Percentiles rank a stretch among this genome's conserved stretches.
phyloP scores from a whole-genome alignment of 139 green algal species.

The Chlamydomonas applanata region DNA sequence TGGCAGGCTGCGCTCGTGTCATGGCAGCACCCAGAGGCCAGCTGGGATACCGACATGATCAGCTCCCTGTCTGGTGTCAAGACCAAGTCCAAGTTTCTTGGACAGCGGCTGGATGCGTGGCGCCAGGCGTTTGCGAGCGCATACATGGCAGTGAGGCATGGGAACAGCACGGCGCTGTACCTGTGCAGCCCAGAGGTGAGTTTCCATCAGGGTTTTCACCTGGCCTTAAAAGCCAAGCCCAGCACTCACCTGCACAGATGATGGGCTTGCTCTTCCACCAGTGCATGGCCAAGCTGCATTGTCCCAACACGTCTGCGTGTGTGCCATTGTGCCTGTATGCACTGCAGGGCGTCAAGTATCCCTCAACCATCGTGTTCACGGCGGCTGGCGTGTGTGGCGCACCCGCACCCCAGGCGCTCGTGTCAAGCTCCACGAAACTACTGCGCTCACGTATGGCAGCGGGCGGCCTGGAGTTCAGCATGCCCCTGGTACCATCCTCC shows the following conservation, averaged over 20 bases:
- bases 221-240: no score
- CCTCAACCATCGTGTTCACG: slow-evolving; percentile 48
- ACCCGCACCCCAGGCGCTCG: slow-evolving; percentile 35
- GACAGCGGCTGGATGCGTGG: slow-evolving; percentile 40
- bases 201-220: no score
- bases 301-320: no score
- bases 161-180: slow-evolving; percentile 11
- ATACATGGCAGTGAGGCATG: slow-evolving; percentile 31
- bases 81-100: not conserved
- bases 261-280: no score
- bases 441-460: slow-evolving; percentile 34
- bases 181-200: slow-evolving; percentile 5
- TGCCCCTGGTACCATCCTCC: slow-evolving; percentile 38
- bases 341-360: slow-evolving; percentile 28
- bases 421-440: slow-evolving; percentile 46
- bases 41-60: not conserved
- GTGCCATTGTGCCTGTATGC: not conserved
- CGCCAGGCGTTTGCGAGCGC: slow-evolving; percentile 45
- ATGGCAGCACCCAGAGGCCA: slow-evolving; percentile 47
- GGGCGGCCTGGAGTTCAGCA: slow-evolving; percentile 38
- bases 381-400: slow-evolving; percentile 41
- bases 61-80: not conserved
- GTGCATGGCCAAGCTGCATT: slow-evolving; percentile 7
- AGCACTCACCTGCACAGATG: no score
- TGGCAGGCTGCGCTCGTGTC: slow-evolving; percentile 40